Base-by-base conservation (phyloP, 2,329 filamentous ascomycete genomes). In the Ophiostoma tasmaniense region DNA sequence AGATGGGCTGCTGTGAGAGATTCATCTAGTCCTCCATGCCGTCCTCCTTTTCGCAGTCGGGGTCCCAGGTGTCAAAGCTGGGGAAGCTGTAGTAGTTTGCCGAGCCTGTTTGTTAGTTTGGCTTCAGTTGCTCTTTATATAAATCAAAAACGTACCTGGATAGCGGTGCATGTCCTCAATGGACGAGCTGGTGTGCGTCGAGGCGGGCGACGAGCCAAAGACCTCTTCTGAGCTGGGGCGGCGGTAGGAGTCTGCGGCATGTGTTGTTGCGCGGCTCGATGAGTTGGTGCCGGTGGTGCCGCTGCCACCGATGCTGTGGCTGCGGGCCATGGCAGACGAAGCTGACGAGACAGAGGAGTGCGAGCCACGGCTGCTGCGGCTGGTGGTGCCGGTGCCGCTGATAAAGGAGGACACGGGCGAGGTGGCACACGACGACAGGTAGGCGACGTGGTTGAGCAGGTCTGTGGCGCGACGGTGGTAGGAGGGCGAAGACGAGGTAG, bases 1-100 rank as follows among this genome's bases (percentile, higher is more conserved):
- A n/a, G 8, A 7, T 33, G 30, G 20, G 37, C 11, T 33, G 22
- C 42, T 39, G 39, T 62, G 37, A 10, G 13, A 30, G 33, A 6
- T 45, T 67, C 68, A 67, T 69, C 17, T 68, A 71, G 39, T 25
- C 64, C 14, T 72, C 71, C 6, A 69, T 65, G 3, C 71, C 72
- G 59, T 81, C 79, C 70, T 81, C 79, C 55, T 79, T 79, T 35
- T 80, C 78, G 65, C 78, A 78, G 69, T 80, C 81, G 25, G 80
- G 80, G 59, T 85, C 84, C 81, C 88, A 90, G 71, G 87, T 84
- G 74, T 91, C 89, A 77, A 90, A 91, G 76, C 85, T 89, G 20
- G 89, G 89, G 76, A 91, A 91, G 80, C 89, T 90, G 75, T 90
- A 88, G 78, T 91, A 91, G 71, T 86, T 84, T 69, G 81, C 84